phyloP scores from a whole-genome alignment of 768 basidiomycete species.

The Lactarius psammicola region DNA sequence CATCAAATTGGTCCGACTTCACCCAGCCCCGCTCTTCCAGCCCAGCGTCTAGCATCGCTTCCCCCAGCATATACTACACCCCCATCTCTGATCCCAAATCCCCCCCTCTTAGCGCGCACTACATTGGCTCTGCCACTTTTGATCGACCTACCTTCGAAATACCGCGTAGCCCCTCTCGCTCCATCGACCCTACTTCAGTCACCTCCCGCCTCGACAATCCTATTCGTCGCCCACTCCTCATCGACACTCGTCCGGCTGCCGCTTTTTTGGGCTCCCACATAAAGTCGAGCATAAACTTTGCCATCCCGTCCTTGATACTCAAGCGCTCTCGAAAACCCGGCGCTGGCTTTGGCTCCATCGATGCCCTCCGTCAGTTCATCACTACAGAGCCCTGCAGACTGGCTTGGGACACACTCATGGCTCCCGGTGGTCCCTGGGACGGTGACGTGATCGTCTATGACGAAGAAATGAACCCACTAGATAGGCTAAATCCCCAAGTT shows the following conservation, averaged over 20 bases:
- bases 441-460: constrained; percentile 76
- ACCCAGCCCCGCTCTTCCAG: constrained; percentile 41
- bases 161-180: constrained; percentile 35
- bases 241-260: constrained; percentile 77
- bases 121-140: constrained; percentile 32
- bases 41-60: constrained; percentile 44
- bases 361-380: constrained; percentile 74
- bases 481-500: constrained; percentile 51
- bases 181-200: constrained; percentile 49
- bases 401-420: constrained; percentile 66
- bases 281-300: constrained; percentile 72
- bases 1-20: constrained; percentile 35
- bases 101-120: constrained; percentile 36
- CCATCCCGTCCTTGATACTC: constrained; percentile 87
- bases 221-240: constrained; percentile 60
- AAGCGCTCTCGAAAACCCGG: constrained; percentile 77
- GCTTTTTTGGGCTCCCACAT: constrained; percentile 66
- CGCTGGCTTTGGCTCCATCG: constrained; percentile 61
- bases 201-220: constrained; percentile 45
- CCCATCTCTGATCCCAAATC: constrained; percentile 43
- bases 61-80: constrained; percentile 49
- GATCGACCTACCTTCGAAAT: constrained; percentile 25
- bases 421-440: constrained; percentile 57
- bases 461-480: constrained; percentile 70
- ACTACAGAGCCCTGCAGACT: constrained; percentile 73